Base-by-base conservation (phyloP, 371 early-diverging fungal genomes). In the Chytridium lagenaria region DNA sequence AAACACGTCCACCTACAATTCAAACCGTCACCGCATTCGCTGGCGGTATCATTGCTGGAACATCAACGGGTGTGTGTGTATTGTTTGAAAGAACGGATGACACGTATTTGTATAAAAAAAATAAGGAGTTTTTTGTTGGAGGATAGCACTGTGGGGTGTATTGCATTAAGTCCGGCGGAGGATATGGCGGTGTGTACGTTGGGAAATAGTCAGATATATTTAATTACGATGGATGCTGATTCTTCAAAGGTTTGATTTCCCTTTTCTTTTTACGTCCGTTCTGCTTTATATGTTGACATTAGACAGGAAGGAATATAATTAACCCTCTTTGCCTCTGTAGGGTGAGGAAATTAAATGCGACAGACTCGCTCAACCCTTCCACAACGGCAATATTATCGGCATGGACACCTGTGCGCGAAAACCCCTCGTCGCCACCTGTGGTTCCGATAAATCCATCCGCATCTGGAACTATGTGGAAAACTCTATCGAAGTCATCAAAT, bases 401-500 rank as follows among this genome's bases (percentile, higher is more conserved):
- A 79, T 88, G 81, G 88, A 88, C 70, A 74, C 77, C 7, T 81
- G 86, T 59, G 75, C 77, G 10, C 69, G 88, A 34, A 87, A 87
- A 65, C 86, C 86, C 12, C 71, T 88, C 1, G 55, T 88, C 15
- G 87, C 80, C 7, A 88, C 88, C 0, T 84, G 85, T 65, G 81
- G 84, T 0, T 40, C 75, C 1, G 88, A 88, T 72, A 74, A 77
- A 55, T 80, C 88, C 2, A 76, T 87, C 23, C 77, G 87, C 2
- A 78, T 87, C n/a, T 88, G 88, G 88, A 88, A 88, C 75, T 87
- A 85, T 72, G 31, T 81, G 22, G 87, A 87, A 61, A 77, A 82
- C 65, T 74, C 73, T 7, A 36, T 80, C 23, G 88, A 88, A 69
- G 80, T 86, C 7, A 71, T 84, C 57, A 86, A 85, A 69, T 76